Percentiles rank a stretch among this genome's conserved stretches.
phyloP scores from a whole-genome alignment of 768 basidiomycete species.

The Pleurotus tuber-regium region DNA sequence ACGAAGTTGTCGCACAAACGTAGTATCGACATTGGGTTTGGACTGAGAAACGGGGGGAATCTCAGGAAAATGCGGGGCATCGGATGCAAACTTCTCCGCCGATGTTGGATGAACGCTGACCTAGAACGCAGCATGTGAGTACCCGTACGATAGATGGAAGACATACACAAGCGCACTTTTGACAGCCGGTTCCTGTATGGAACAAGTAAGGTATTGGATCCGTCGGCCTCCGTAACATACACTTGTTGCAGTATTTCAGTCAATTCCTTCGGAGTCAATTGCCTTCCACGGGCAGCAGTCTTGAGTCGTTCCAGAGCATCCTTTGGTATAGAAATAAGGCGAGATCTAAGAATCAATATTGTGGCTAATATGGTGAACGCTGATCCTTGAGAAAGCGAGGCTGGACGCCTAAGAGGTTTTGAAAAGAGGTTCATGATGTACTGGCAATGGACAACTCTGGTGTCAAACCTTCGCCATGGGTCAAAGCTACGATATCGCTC shows the following conservation, averaged over 20 bases:
- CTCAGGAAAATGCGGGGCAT: constrained; percentile 62
- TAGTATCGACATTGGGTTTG: constrained; percentile 67
- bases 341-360: constrained; percentile 51
- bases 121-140: constrained; percentile 20
- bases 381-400: constrained; percentile 20
- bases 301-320: constrained; percentile 27
- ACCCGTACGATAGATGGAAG: background rate
- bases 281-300: constrained; percentile 22
- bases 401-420: constrained; percentile 15
- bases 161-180: constrained; percentile 42
- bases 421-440: constrained; percentile 22
- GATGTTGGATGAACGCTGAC: constrained; percentile 48
- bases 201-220: constrained; percentile 62
- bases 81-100: constrained; percentile 42
- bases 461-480: too few species aligned
- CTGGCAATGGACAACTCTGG: too few species aligned
- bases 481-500: too few species aligned
- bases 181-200: constrained; percentile 56
- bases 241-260: constrained; percentile 54
- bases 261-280: constrained; percentile 38
- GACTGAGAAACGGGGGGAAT: constrained; percentile 36
- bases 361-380: constrained; percentile 42
- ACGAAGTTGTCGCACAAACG: constrained; percentile 70
- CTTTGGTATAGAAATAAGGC: constrained; percentile 33
- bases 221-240: constrained; percentile 57